A percentile compares a stretch with the other conserved stretches of the same genome.
Conservation (phyloP, 768 basidiomycete species). For the Amanita brunnescens region DNA sequence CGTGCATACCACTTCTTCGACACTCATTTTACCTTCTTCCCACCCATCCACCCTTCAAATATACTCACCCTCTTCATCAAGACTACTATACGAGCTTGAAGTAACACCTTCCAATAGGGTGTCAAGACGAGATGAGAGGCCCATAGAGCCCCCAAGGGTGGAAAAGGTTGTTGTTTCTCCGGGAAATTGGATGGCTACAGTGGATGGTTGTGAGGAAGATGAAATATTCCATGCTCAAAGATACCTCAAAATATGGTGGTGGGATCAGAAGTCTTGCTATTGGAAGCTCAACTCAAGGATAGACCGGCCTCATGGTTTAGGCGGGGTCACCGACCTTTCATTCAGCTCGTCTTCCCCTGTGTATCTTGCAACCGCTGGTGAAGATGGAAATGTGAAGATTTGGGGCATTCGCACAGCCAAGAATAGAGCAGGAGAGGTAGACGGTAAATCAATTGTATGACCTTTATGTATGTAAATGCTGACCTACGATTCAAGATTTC, state of each 20-base stretch:
- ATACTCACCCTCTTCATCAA: slow-evolving; percentile 66
- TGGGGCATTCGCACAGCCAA: slow-evolving; percentile 58
- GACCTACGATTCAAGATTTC: slow-evolving; percentile 34
- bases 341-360: slow-evolving; percentile 52
- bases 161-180: slow-evolving; percentile 59
- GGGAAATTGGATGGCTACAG: slow-evolving; percentile 90
- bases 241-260: slow-evolving; percentile 87
- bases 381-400: slow-evolving; percentile 68
- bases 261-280: slow-evolving; percentile 53
- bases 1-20: slow-evolving; percentile 62
- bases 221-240: slow-evolving; percentile 57
- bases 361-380: slow-evolving; percentile 64
- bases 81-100: slow-evolving; percentile 79
- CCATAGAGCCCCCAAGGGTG: slow-evolving; percentile 67
- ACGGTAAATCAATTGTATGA: slow-evolving; percentile 35
- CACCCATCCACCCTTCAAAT: slow-evolving; percentile 94
- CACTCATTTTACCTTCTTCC: slow-evolving; percentile 84
- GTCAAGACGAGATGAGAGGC: slow-evolving; percentile 70
- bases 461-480: slow-evolving; percentile 1
- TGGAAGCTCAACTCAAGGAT: slow-evolving; percentile 85
- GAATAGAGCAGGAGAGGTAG: slow-evolving; percentile 35
- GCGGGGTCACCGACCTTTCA: slow-evolving; percentile 49
- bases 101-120: slow-evolving; percentile 90
- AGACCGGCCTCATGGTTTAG: slow-evolving; percentile 74
- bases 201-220: slow-evolving; percentile 68